phyloP scores from a whole-genome alignment of 2,329 filamentous ascomycete genomes.

The Stagonosporopsis rhizophila region DNA sequence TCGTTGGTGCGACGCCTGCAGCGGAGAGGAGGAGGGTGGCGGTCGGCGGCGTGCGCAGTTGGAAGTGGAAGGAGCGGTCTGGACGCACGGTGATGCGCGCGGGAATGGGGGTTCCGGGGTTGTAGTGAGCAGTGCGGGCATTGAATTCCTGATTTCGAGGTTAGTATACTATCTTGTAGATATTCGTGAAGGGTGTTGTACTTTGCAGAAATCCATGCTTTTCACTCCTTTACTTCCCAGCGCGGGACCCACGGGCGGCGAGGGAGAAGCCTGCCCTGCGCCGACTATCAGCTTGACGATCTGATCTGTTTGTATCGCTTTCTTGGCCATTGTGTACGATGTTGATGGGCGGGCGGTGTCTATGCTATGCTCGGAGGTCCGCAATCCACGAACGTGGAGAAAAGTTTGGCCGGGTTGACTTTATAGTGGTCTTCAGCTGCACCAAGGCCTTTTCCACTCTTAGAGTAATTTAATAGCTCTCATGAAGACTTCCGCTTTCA shows the following conservation, averaged over 20 bases:
- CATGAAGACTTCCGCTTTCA: neutral
- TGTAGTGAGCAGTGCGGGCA: slow-evolving; percentile 86
- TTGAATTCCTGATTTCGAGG: slow-evolving; percentile 81
- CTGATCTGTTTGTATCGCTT: slow-evolving; percentile 47
- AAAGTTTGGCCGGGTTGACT: slow-evolving; percentile 1
- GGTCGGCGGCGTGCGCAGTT: slow-evolving; percentile 92
- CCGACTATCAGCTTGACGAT: slow-evolving; percentile 98
- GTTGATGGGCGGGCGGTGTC: slow-evolving; percentile 4
- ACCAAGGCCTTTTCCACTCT: neutral
- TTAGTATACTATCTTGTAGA: neutral
- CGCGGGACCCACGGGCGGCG: slow-evolving; percentile 94
- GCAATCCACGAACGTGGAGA: neutral
- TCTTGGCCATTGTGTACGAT: slow-evolving; percentile 43
- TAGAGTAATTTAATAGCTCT: neutral
- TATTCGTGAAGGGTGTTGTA: slow-evolving; percentile 49
- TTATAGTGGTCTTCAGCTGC: neutral
- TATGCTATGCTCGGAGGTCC: slow-evolving; percentile 20
- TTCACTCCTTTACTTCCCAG: slow-evolving; percentile 98
- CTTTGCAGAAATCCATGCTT: slow-evolving; percentile 99
- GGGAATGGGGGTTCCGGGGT: slow-evolving; percentile 82
- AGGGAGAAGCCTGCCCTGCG: slow-evolving; percentile 91
- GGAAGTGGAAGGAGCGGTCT: slow-evolving; percentile 92
- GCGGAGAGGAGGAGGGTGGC: slow-evolving; percentile 87
- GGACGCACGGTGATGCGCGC: slow-evolving; percentile 90
- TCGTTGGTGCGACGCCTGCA: slow-evolving; percentile 75